These are phyloP conservation scores for Xylariaceae sp. DNA, from an alignment of 2,329 filamentous ascomycete genomes.

Conservation along the genomic window DNA sequence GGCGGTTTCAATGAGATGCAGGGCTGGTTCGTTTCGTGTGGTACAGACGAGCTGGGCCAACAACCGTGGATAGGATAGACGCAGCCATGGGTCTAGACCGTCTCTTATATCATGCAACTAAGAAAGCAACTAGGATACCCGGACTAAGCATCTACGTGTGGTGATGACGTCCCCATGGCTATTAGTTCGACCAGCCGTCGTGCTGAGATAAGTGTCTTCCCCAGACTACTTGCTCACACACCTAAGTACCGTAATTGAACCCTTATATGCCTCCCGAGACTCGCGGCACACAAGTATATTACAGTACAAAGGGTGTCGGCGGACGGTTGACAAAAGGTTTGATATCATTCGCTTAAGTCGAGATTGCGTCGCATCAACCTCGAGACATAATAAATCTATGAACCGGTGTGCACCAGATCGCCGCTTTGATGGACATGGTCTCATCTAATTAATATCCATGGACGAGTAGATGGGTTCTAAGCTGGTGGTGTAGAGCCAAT, in stretches of 20 bases:
- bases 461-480: conserved; percentile 16
- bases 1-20: neutral
- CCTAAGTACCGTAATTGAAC: neutral
- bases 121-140: too few relatives aligned
- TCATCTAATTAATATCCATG: conserved; percentile 8
- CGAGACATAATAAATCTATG: conserved; percentile 9
- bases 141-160: too few relatives aligned
- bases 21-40: conserved; percentile 18
- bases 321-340: conserved; percentile 19
- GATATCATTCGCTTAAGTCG: conserved; percentile 28
- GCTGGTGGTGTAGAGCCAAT: conserved; percentile 19
- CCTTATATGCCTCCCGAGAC: neutral
- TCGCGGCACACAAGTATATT: conserved; percentile 10
- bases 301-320: conserved; percentile 11
- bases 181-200: too few relatives aligned
- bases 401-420: conserved; percentile 13
- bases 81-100: conserved; percentile 18
- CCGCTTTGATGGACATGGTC: conserved; percentile 7
- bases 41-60: conserved; percentile 15
- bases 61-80: conserved; percentile 5
- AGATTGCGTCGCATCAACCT: conserved; percentile 24
- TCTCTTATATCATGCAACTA: conserved; percentile 18
- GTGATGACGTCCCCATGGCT: neutral
- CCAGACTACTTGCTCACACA: neutral
- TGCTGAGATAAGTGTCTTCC: neutral